Evolutionary conservation across 768 basidiomycete genomes (phyloP), one percentile per base, ranked within the genome.

Genomic region (Lepiota brunneoincarnata): DNA sequence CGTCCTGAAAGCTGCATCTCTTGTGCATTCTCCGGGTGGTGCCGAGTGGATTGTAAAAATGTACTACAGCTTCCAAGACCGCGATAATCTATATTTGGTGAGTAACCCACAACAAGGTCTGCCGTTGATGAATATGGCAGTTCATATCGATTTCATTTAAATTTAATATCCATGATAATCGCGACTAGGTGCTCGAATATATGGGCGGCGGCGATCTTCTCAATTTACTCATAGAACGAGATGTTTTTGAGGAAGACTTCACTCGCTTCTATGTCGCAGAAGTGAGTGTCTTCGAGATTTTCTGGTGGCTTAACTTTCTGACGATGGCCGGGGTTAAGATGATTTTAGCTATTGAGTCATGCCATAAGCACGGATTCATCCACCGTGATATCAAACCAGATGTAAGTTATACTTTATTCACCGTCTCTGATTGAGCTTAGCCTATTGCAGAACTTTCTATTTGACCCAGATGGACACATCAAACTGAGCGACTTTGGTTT

Each of bases 301-400:
- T 55, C 45, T 51, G 60, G 51, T 42, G 18, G 31, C 20, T 26
- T 10, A 54, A 44, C 45, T 45, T 57, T 12, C 61, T 58, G 51
- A 70, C 40, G 36, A 56, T 52, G 51, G 41, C 17, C 42, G 48
- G 61, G 35, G 18, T 54, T 46, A 45, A 93, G 91, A 97, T 97
- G 94, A 78, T 98, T 55, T 81, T 98, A 17, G 92, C 93, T 26
- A 87, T 98, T 58, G 89, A 95, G 68, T 88, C 87, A 57, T 95
- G 93, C 68, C 94, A 97, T 73, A 87, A 86, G 67, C 86, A 91
- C 62, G 95, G 95, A 9, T 98, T 95, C 73, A 97, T 98, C 64
- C 96, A 98, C 75, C 84, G 96, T 57, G 96, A 99, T 75, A 95
- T 98, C 72, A 95, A 97, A 71, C 91, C 93, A 62, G 91, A 95